These are phyloP conservation scores for Phaeosphaeria sp. DNA, from an alignment of 2,329 filamentous ascomycete genomes.

Conservation along the genomic window DNA sequence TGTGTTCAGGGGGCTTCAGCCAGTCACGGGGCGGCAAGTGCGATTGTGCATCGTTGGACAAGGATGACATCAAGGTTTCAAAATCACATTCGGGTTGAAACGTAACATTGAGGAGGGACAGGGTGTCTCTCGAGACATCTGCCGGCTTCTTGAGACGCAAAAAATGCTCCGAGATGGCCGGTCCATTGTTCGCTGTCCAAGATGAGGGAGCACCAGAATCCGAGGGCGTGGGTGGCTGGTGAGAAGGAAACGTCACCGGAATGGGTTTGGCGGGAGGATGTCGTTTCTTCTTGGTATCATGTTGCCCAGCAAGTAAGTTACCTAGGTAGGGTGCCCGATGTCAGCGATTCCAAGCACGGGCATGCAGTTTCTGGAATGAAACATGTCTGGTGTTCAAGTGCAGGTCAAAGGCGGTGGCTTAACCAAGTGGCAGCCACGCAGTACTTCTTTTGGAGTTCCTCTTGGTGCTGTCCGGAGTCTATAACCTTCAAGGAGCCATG, in stretches of 20 bases:
- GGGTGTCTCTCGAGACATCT: constrained; percentile 49
- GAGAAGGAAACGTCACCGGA: constrained; percentile 59
- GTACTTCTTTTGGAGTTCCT: background rate
- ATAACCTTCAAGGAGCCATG: background rate
- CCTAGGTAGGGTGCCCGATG: constrained; percentile 33
- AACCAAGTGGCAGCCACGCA: constrained; percentile 16
- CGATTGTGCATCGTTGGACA: constrained; percentile 40
- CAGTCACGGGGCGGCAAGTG: constrained; percentile 50
- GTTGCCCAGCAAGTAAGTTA: constrained; percentile 47
- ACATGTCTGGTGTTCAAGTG: constrained; percentile 31
- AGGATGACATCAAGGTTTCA: constrained; percentile 47
- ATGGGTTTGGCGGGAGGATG: constrained; percentile 57
- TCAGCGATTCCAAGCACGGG: constrained; percentile 39
- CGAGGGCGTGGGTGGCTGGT: constrained; percentile 47
- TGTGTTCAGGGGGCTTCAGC: constrained; percentile 36
- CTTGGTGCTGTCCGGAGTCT: background rate
- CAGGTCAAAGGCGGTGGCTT: constrained; percentile 21
- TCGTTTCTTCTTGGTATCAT: constrained; percentile 50
- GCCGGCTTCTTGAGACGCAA: constrained; percentile 48
- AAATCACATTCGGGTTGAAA: constrained; percentile 45
- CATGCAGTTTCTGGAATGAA: constrained; percentile 30
- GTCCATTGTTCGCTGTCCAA: constrained; percentile 44
- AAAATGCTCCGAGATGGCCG: constrained; percentile 55
- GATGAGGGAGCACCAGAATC: constrained; percentile 28
- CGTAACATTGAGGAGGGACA: constrained; percentile 52